Evolutionary conservation across 2,329 filamentous ascomycete genomes (phyloP).

Genomic region (Clonostachys solani): DNA sequence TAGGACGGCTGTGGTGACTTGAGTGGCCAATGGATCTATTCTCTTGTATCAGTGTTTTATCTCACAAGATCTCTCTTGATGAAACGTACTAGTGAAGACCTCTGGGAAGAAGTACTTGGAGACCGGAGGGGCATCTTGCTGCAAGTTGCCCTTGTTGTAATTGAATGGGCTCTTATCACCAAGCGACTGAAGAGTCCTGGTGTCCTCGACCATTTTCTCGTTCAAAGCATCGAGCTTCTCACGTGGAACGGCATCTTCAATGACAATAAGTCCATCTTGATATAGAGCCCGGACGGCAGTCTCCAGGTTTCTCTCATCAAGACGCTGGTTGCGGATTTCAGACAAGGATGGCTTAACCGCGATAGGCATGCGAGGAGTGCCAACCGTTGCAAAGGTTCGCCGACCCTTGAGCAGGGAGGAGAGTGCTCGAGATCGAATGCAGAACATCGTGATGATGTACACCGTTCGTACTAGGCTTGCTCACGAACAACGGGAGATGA

Average conservation of each 20-base stretch:
- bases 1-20: slow-evolving; percentile 49
- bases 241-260: slow-evolving; percentile 47
- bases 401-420: background rate
- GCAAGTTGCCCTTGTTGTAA: slow-evolving; percentile 58
- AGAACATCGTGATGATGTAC: background rate
- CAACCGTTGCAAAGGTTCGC: background rate
- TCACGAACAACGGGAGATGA: background rate
- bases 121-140: slow-evolving; percentile 54
- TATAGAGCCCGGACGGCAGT: slow-evolving; percentile 46
- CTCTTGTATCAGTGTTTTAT: too few species aligned
- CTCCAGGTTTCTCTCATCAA: slow-evolving; percentile 48
- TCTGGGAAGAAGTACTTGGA: slow-evolving; percentile 39
- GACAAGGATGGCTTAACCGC: slow-evolving; percentile 25
- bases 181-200: slow-evolving; percentile 39
- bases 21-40: slow-evolving; percentile 47
- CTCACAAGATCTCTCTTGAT: too few species aligned
- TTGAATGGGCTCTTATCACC: slow-evolving; percentile 56
- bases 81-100: slow-evolving; percentile 48
- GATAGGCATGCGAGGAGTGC: slow-evolving; percentile 4
- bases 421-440: background rate
- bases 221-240: slow-evolving; percentile 50
- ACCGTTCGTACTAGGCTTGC: background rate
- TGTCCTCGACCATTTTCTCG: slow-evolving; percentile 54
- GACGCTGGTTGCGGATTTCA: slow-evolving; percentile 30
- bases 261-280: slow-evolving; percentile 50